phyloP scores from a whole-genome alignment of 2,329 filamentous ascomycete species.

The Bertia moriformis region DNA sequence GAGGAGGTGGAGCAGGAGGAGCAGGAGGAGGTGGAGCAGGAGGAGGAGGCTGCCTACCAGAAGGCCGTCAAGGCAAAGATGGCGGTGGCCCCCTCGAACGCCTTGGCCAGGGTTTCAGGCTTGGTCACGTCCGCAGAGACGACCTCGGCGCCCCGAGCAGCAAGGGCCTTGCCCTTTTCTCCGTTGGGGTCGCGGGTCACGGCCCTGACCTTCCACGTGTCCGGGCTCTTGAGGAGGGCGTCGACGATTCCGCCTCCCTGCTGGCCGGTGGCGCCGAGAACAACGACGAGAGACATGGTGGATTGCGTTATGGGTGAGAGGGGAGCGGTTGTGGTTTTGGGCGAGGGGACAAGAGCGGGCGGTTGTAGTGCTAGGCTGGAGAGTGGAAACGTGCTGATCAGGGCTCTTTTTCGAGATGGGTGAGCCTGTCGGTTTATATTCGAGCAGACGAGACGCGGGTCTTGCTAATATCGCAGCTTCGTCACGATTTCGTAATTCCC shows the following conservation, averaged over 20 bases:
- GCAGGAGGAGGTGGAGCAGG: neutral
- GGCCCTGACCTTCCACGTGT: neutral
- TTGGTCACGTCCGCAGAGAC: neutral
- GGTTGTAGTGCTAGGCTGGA: too few species aligned
- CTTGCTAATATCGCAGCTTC: too few species aligned
- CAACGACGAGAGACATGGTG: too few species aligned
- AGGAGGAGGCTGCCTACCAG: neutral
- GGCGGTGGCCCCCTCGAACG: neutral
- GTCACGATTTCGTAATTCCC: too few species aligned
- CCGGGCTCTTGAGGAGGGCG: neutral
- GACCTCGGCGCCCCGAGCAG: neutral
- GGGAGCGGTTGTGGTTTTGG: too few species aligned
- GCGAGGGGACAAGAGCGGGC: too few species aligned
- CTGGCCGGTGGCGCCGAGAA: neutral
- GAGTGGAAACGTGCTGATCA: too few species aligned
- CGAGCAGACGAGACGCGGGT: too few species aligned
- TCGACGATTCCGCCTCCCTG: neutral
- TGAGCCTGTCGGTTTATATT: too few species aligned
- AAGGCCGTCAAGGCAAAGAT: neutral
- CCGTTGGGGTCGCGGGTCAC: neutral
- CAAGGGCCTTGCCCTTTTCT: neutral
- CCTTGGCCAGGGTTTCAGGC: neutral
- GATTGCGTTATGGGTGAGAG: too few species aligned
- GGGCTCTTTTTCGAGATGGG: too few species aligned
- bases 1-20: neutral